These are phyloP conservation scores for Boletus huronensis DNA, from an alignment of 768 basidiomycete genomes.

Conservation along the genomic window DNA sequence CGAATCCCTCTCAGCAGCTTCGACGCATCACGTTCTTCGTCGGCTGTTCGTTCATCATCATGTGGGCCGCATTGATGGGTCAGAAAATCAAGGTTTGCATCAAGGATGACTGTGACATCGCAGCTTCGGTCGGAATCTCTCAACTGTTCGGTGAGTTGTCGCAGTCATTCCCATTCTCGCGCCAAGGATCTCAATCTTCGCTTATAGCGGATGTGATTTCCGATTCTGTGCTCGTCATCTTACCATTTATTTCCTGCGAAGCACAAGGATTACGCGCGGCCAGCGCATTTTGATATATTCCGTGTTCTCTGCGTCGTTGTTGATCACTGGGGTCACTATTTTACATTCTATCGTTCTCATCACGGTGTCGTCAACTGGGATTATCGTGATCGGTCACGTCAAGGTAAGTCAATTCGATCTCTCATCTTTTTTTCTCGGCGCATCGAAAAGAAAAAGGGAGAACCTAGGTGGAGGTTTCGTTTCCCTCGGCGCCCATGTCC, in stretches of 20 bases:
- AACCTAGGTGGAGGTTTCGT: not conserved
- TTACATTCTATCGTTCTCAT: constrained; percentile 14
- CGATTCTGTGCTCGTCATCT: constrained; percentile 15
- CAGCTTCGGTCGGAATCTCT: constrained; percentile 8
- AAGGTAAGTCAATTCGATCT: constrained; percentile 15
- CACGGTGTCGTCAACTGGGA: not conserved
- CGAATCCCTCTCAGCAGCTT: constrained; percentile 8
- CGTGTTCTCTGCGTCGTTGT: constrained; percentile 18
- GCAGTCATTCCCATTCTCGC: not conserved
- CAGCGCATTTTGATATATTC: constrained; percentile 19
- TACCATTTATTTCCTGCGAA: constrained; percentile 17
- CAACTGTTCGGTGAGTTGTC: constrained; percentile 23
- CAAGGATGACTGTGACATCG: not conserved
- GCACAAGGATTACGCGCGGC: constrained; percentile 1
- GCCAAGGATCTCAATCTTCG: not conserved
- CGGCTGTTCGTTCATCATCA: constrained; percentile 16
- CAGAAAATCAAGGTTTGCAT: constrained; percentile 17
- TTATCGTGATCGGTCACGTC: constrained; percentile 20
- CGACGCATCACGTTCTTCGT: constrained; percentile 2
- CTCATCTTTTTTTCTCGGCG: not conserved
- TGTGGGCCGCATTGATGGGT: constrained; percentile 22
- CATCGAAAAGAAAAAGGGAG: no score
- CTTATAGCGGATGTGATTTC: constrained; percentile 20
- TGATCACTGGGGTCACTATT: constrained; percentile 19
- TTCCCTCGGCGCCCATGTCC: not conserved